Evolutionary conservation across 1,284 basidiomycete genomes (phyloP), one percentile per base, ranked within the genome.

Genomic region (Cryptococcus wingfieldii): DNA sequence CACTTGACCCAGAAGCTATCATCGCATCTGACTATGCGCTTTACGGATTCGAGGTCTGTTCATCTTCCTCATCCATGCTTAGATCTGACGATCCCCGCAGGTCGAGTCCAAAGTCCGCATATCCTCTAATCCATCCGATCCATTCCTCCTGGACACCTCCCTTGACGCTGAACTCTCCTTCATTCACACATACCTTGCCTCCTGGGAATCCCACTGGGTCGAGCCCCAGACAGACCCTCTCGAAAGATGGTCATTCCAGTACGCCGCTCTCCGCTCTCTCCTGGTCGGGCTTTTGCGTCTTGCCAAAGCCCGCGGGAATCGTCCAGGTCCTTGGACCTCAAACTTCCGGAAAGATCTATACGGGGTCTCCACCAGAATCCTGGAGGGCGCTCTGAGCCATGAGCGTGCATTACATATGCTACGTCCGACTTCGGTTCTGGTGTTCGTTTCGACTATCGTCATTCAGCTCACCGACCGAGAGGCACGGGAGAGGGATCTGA

Each of bases 401-500:
- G 51, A 57, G 19, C 41, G 47, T 37, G 38, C 55, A 7, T 31
- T 57, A 42, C 55, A 57, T 39, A 57, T 57, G 55, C 47, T 57
- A n/a, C 47, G 55, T 19, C 55, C 55, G 2, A 57, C 55, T 3
- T 57, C 55, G 4, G 46, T 51, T 8, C 34, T 53, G 12, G 55
- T 57, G 3, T 57, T 57, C 37, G 55, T 51, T 3, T 47, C 50
- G 4, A 51, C 55, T 10, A 57, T 57, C 1, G 27, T 37, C 44
- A 6, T 34, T 8, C 31, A 34, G 31, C 31, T 34, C 5, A 34
- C 31, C 31, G 7, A 6, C 7, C 31, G 42, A 16, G 47, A 53
- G 14, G 47, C 47, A 9, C 47, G 31, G 14, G 55, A 52, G n/a
- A 27, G 51, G 14, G 50, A 53, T 46, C 8, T 50, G 14, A 53